Evolutionary conservation across 169 alveolate genomes (phyloP).

Genomic region (Plasmodium sp.): DNA sequence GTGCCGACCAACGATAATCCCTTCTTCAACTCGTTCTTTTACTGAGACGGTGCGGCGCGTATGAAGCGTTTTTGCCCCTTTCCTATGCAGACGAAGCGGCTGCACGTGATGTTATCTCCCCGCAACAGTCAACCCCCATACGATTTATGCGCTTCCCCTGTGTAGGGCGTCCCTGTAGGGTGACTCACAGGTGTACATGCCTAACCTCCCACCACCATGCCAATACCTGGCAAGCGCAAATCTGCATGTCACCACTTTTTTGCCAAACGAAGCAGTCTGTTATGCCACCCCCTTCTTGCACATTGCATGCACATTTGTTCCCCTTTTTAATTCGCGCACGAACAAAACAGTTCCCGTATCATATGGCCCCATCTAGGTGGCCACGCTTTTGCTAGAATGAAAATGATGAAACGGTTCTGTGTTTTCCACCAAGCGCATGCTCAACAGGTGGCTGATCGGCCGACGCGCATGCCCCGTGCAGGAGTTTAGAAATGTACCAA

Average conservation of each 20-base stretch:
- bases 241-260: too few relatives aligned
- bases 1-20: slow-evolving; percentile 32
- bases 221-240: background rate
- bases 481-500: background rate
- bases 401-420: background rate
- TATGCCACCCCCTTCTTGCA: background rate
- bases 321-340: background rate
- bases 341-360: background rate
- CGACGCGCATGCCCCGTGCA: background rate
- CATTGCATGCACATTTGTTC: background rate
- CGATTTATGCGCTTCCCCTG: background rate
- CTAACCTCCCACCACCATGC: background rate
- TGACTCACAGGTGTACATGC: background rate
- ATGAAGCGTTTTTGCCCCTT: background rate
- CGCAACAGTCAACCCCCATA: background rate
- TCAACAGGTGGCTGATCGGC: background rate
- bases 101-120: background rate
- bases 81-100: background rate
- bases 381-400: background rate
- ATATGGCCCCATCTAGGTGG: background rate
- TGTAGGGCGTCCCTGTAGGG: background rate
- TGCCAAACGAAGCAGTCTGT: background rate
- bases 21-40: slow-evolving; percentile 49
- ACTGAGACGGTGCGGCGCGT: background rate
- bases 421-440: background rate